Base-by-base conservation (phyloP, 1,139 yeast species). In the Nakaseomyces uthaithaninus region DNA sequence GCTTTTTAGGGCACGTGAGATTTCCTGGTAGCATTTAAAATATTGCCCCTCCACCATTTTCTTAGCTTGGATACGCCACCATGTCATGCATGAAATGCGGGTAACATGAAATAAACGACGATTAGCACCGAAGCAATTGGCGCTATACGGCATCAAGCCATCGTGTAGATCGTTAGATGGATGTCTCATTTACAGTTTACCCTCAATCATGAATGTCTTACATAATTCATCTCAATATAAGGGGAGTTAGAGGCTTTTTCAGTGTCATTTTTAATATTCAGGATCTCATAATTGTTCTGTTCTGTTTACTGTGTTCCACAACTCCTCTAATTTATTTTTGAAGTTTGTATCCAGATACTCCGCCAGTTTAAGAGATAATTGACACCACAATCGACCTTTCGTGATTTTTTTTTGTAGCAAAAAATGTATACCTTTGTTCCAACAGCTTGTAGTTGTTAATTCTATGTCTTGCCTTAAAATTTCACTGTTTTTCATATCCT, bases 381-480 rank as follows among this genome's bases (percentile, higher is more conserved):
- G 39, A 36, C 55, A 53, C 53, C 54, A 55, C 4, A 17, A 25
- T 5, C 38, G 31, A 12, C 53, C 53, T 3, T 34, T 30, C 3
- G 27, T 27, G 18, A 42, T 42, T 2, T 50, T 34, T 8, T 44
- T 49, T 9, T 42, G 37, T 11, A 53, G 52, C 9, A 55, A 36
- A 17, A 31, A 28, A 26, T 47, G 51, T 6, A 53, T 48, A 6
- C 58, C 60, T 17, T 46, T 42, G 38, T 54, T 53, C 60, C 60
- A 55, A 27, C 49, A 44, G 7, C 46, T 36, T 3, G 53, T 53
- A 4, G 54, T 45, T 8, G 54, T 41, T 27, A 39, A 38, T 42
- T 53, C 57, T 16, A 49, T 25, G 34, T 51, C 53, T 34, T 43
- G 41, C 28, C 28, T 37, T 19, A 38, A 23, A 3, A 19, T 17